Evolutionary conservation across 148 eudicot species (phyloP).

Genomic region (Rhododendron vialii): DNA sequence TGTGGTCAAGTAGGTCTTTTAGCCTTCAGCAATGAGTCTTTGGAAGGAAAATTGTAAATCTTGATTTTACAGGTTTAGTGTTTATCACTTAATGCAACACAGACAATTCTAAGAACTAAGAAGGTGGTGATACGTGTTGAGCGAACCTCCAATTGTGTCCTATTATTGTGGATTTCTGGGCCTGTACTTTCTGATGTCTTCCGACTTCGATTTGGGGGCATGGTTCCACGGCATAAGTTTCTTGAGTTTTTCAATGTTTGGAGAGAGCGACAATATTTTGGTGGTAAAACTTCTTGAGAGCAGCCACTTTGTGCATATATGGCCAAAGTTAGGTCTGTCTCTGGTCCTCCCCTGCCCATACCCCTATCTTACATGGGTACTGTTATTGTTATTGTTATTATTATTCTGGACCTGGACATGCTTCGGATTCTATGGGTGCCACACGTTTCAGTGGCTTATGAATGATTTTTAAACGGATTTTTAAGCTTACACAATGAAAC

Average conservation of each 20-base stretch:
- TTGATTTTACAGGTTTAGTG: neutral
- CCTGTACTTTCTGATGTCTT: no score
- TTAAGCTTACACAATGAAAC: neutral
- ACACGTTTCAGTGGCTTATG: neutral
- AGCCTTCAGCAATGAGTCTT: neutral
- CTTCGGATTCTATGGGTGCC: neutral
- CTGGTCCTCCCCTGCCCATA: no score
- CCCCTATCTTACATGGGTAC: no score
- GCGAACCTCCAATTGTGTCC: neutral
- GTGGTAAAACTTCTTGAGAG: no score
- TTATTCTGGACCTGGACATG: neutral
- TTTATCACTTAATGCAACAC: neutral
- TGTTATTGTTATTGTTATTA: neutral
- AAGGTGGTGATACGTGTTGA: neutral
- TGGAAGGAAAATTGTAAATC: neutral
- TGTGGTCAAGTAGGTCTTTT: neutral
- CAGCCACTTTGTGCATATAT: no score
- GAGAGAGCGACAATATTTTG: no score
- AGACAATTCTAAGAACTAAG: neutral
- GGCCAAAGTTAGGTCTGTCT: no score
- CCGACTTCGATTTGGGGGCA: no score
- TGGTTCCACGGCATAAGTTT: no score
- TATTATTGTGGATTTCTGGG: neutral
- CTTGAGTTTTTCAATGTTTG: no score
- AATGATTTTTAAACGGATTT: neutral